Percentiles rank a stretch among this genome's conserved stretches.
Evolutionary conservation across 2,329 filamentous ascomycete species (phyloP).

Genomic region (Raffaelea ambrosiae): DNA sequence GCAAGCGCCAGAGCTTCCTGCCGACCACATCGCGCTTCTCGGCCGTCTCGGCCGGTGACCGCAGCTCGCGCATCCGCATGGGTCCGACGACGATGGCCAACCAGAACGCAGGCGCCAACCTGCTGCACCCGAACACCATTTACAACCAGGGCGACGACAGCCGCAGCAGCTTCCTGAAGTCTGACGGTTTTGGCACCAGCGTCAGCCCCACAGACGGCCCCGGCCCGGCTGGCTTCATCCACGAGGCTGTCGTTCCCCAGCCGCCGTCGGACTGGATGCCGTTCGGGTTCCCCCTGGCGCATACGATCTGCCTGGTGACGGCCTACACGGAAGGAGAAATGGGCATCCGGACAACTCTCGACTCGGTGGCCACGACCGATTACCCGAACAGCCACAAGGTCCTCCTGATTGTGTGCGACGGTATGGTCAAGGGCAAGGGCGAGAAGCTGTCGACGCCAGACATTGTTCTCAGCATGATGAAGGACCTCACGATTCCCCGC

Average conservation of each 20-base stretch:
- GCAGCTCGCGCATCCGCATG: constrained; percentile 36
- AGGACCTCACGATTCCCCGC: constrained; percentile 70
- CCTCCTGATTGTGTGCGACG: constrained; percentile 93
- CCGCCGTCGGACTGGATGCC: constrained; percentile 96
- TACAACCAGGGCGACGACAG: constrained; percentile 61
- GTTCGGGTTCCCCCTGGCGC: constrained; percentile 89
- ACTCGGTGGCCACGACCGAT: constrained; percentile 95
- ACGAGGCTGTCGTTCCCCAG: constrained; percentile 91
- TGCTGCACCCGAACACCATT: constrained; percentile 62
- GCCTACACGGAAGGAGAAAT: constrained; percentile 94
- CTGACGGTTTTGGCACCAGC: constrained; percentile 45
- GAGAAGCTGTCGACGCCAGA: constrained; percentile 84
- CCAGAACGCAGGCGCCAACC: constrained; percentile 65
- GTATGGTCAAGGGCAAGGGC: constrained; percentile 92
- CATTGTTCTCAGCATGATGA: constrained; percentile 87
- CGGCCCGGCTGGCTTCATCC: constrained; percentile 89
- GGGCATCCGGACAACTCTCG: constrained; percentile 84
- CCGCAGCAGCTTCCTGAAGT: constrained; percentile 55
- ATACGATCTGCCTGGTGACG: constrained; percentile 89
- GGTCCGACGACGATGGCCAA: constrained; percentile 91
- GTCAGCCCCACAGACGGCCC: constrained; percentile 56
- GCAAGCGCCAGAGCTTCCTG: constrained; percentile 81
- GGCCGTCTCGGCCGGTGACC: constrained; percentile 74
- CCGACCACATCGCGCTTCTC: constrained; percentile 94
- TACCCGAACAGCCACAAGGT: constrained; percentile 99